A percentile compares a stretch with the other conserved stretches of the same genome.
Conservation (phyloP, 345 rosid genomes). For the Schrenkiella parvula region DNA sequence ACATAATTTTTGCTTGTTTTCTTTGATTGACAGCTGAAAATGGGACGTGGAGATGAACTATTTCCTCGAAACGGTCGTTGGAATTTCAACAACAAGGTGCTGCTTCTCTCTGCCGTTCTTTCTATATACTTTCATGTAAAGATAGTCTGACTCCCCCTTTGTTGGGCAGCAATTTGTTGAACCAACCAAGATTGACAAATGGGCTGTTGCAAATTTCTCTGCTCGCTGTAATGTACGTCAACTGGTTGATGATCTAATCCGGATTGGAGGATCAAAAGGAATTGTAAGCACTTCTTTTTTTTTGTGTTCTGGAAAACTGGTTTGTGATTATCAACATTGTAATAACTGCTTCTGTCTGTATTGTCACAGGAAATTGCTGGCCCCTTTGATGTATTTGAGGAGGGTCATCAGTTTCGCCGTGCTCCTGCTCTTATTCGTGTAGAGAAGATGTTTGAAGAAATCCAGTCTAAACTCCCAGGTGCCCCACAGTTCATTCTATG, state of each 20-base stretch:
- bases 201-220: conserved; percentile 86
- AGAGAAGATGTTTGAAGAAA: conserved; percentile 75
- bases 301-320: not conserved
- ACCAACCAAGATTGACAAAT: conserved; percentile 58
- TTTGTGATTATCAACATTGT: not conserved
- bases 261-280: conserved; percentile 74
- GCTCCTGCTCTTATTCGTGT: conserved; percentile 63
- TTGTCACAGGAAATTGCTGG: conserved; percentile 39
- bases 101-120: not conserved
- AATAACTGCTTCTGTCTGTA: not conserved
- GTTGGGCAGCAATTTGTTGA: conserved; percentile 64
- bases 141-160: not conserved
- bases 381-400: conserved; percentile 66
- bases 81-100: conserved; percentile 92
- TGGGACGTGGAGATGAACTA: conserved; percentile 76
- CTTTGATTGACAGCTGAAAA: conserved; percentile 51
- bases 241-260: conserved; percentile 49
- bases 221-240: conserved; percentile 64
- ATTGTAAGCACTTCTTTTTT: conserved; percentile 49
- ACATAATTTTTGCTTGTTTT: not conserved
- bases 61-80: conserved; percentile 79
- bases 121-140: not conserved
- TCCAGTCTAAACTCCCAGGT: conserved; percentile 70
- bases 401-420: conserved; percentile 47
- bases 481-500: conserved; percentile 84